Evolutionary conservation across 768 basidiomycete species (phyloP), one percentile per base, ranked within the genome.

Genomic region (Russula griseocarnosa): DNA sequence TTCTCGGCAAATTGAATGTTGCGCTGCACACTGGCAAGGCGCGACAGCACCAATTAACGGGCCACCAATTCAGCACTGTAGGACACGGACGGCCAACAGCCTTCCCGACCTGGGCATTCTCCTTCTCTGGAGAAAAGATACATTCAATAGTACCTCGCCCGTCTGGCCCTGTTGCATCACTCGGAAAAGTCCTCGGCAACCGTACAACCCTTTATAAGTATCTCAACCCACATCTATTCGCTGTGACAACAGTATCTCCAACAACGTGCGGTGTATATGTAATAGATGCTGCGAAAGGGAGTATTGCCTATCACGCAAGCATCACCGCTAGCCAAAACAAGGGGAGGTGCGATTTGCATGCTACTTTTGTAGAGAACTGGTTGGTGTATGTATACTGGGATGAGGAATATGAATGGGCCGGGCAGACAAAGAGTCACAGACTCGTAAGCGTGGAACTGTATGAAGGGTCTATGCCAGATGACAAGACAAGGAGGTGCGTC

Each of bases 161-260:
- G 11, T 69, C 77, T 63, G 80, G 79, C 60, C 82, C 84, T 0
- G 77, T 92, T 38, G 93, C 94, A 0, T 89, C 86, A 1, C 74
- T 88, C 34, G 96, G 95, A 5, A 86, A 86, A 69, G 93, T 96
- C 5, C 78, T 92, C 5, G 94, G 91, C 3, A 88, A 95, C 73
- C 84, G 94, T 58, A 86, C 85, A 42, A 94, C 94, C 36, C 73
- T 98, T 62, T 96, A 97, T 80, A 98, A 98, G 76, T 96, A 97
- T 71, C 81, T 98, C 65, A 96, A 96, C 72, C 88, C 88, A 9
- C 85, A 92, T 69, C 69, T 94, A 38, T 79, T 87, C 55, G 82
- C 84, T 9, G 77, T 92, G 42, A 75, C 87, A 34, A 92, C 92
- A 52, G 56, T 61, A 11, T 53, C 71, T 1, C 24, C 70, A 24